phyloP scores from a whole-genome alignment of 2,329 filamentous ascomycete genomes.

The Fusarium clavum region DNA sequence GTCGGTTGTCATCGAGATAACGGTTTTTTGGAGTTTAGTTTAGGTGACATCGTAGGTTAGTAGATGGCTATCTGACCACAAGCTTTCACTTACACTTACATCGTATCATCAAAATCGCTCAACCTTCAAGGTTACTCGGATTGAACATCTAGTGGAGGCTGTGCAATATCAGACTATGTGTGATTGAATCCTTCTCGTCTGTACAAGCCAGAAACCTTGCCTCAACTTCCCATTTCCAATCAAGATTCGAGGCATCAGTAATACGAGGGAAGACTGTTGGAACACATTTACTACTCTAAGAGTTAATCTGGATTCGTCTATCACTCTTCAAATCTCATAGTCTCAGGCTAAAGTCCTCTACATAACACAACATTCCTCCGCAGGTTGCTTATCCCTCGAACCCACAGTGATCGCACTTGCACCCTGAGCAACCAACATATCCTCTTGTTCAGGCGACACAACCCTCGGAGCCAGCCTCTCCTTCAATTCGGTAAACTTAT shows the following conservation, averaged over 20 bases:
- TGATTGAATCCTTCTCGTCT: background rate
- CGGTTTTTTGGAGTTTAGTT: background rate
- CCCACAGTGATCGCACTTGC: background rate
- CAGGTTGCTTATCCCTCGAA: background rate
- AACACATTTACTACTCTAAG: background rate
- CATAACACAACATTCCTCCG: constrained; percentile 34
- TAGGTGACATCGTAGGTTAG: background rate
- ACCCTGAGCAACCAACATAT: background rate
- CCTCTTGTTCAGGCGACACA: background rate
- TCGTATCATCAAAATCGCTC: background rate
- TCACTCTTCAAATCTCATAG: background rate
- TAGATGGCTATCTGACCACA: background rate
- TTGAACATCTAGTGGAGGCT: background rate
- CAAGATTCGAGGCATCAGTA: background rate
- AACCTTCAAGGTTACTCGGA: background rate
- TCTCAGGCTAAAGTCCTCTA: background rate
- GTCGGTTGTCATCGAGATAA: background rate
- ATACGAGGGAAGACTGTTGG: background rate
- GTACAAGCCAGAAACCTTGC: background rate
- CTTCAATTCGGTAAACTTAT: constrained; percentile 27
- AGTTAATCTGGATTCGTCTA: accelerated
- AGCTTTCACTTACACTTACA: background rate
- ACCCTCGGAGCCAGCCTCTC: constrained; percentile 16
- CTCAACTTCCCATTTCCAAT: background rate
- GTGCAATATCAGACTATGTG: background rate